Conservation (phyloP, 2,329 filamentous ascomycete genomes). For the Monosporascus sp. region DNA sequence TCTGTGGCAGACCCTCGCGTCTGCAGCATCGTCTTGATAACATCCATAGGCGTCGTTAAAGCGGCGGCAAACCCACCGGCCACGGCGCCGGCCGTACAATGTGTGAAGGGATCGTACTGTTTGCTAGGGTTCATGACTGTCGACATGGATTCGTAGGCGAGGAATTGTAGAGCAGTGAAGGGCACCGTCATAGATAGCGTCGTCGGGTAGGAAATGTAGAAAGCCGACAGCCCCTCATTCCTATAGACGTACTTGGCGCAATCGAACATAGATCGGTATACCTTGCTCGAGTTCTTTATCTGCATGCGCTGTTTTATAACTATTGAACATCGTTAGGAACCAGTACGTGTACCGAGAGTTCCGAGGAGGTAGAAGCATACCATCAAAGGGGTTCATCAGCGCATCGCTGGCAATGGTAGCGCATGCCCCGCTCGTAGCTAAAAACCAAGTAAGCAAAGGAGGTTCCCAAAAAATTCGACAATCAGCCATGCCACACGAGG, state of each 20-base stretch:
- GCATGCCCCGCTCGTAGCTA: slow-evolving; percentile 87
- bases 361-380: slow-evolving; percentile 43
- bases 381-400: slow-evolving; percentile 98
- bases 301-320: slow-evolving; percentile 99
- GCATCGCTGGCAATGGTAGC: slow-evolving; percentile 97
- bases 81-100: slow-evolving; percentile 86
- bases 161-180: slow-evolving; percentile 94
- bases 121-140: slow-evolving; percentile 85
- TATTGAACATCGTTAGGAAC: slow-evolving; percentile 30
- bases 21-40: slow-evolving; percentile 96
- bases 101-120: slow-evolving; percentile 85
- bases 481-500: not conserved
- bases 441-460: not conserved
- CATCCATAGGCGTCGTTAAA: slow-evolving; percentile 91
- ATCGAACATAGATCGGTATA: slow-evolving; percentile 79
- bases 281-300: slow-evolving; percentile 82
- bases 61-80: slow-evolving; percentile 92
- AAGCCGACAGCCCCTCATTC: slow-evolving; percentile 81
- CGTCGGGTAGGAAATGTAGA: slow-evolving; percentile 98
- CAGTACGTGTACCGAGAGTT: not conserved
- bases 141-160: slow-evolving; percentile 94
- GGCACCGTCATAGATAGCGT: slow-evolving; percentile 98
- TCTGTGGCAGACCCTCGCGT: slow-evolving; percentile 82
- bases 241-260: slow-evolving; percentile 86
- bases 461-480: slow-evolving; percentile 6